phyloP scores from a whole-genome alignment of 2,329 filamentous ascomycete species.

The Aspergillus unguis region DNA sequence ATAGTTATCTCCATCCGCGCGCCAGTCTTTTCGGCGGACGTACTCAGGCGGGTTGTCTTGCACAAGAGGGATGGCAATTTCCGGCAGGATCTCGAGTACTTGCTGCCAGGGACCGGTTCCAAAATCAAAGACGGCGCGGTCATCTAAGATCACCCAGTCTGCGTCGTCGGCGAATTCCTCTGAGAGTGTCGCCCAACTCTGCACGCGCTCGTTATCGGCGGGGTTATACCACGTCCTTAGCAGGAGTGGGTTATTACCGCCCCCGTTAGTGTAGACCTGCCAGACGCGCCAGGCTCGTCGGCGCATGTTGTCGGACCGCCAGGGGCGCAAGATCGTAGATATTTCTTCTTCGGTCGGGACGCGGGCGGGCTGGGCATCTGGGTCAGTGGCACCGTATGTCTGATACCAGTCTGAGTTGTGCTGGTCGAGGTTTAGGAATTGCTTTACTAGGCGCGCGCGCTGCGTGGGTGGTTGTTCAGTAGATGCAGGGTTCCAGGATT shows the following conservation, averaged over 20 bases:
- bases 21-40: not conserved
- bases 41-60: not conserved
- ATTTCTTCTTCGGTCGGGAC: slow-evolving; percentile 3
- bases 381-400: not conserved
- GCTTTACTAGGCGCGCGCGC: slow-evolving; percentile 2
- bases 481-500: slow-evolving; percentile 5
- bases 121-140: slow-evolving; percentile 2
- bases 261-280: not conserved
- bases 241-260: not conserved
- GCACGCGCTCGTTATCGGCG: not conserved
- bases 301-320: slow-evolving; percentile 7
- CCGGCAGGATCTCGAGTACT: not conserved
- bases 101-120: slow-evolving; percentile 1
- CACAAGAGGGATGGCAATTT: not conserved
- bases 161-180: not conserved
- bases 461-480: slow-evolving; percentile 4
- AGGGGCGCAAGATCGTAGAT: slow-evolving; percentile 6
- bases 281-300: slow-evolving; percentile 5
- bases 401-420: not conserved
- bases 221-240: slow-evolving; percentile 3
- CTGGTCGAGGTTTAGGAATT: slow-evolving; percentile 3
- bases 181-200: slow-evolving; percentile 1
- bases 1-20: not conserved
- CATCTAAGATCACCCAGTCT: slow-evolving; percentile 1
- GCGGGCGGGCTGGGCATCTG: not conserved